A percentile compares a stretch with the other conserved stretches of the same genome.
Evolutionary conservation across 768 basidiomycete species (phyloP).

Genomic region (Crucibulum laeve): DNA sequence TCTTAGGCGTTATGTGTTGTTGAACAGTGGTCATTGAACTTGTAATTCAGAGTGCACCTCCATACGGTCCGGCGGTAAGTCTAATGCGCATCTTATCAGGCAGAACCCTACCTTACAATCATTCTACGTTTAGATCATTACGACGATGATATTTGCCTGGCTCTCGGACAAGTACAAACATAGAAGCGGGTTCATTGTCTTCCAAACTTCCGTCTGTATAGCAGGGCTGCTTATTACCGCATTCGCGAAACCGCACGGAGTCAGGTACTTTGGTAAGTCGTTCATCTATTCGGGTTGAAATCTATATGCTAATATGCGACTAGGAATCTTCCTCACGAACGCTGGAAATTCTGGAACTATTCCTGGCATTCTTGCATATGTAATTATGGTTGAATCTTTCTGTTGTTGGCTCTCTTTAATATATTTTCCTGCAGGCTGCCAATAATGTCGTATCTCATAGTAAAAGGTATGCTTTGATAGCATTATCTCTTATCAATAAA

Average conservation of each 20-base stretch:
- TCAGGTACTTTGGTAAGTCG: constrained; percentile 38
- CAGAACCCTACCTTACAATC: not conserved
- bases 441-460: constrained; percentile 48
- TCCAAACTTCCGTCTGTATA: constrained; percentile 32
- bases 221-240: constrained; percentile 33
- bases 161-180: constrained; percentile 39
- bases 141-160: constrained; percentile 40
- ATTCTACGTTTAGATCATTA: constrained; percentile 22
- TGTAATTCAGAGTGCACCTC: constrained; percentile 35
- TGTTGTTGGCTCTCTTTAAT: not conserved
- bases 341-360: constrained; percentile 38
- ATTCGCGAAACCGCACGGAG: constrained; percentile 27
- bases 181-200: constrained; percentile 35
- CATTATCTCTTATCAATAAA: not conserved
- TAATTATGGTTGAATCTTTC: constrained; percentile 11
- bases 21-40: not conserved
- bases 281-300: not conserved
- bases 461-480: constrained; percentile 25
- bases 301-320: not conserved
- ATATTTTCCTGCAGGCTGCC: constrained; percentile 23
- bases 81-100: not conserved
- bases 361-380: constrained; percentile 41
- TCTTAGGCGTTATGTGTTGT: not conserved
- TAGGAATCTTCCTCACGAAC: constrained; percentile 40
- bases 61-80: constrained; percentile 39